phyloP scores from a whole-genome alignment of 2,329 filamentous ascomycete genomes.

The Neocucurbitaria cava region DNA sequence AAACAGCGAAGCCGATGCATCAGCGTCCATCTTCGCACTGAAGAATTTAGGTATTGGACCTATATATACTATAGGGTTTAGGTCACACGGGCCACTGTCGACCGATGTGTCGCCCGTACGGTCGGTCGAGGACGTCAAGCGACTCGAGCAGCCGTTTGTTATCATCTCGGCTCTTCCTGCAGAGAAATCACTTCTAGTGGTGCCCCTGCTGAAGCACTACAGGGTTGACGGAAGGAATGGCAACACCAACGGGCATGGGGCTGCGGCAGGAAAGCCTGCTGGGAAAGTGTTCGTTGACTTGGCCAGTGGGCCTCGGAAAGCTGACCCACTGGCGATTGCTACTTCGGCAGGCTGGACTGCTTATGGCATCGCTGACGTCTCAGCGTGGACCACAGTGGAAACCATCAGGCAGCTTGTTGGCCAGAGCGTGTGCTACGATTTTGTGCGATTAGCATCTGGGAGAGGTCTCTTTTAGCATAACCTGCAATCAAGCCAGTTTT shows the following conservation, averaged over 20 bases:
- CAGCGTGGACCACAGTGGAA: constrained; percentile 84
- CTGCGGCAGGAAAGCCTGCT: constrained; percentile 30
- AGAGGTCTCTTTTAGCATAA: constrained; percentile 57
- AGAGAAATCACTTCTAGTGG: constrained; percentile 79
- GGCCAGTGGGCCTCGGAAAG: constrained; percentile 70
- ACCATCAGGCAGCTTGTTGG: constrained; percentile 79
- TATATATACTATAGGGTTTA: constrained; percentile 86
- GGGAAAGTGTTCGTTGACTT: constrained; percentile 82
- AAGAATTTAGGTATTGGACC: constrained; percentile 77
- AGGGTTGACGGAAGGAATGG: constrained; percentile 55
- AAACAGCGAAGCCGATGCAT: constrained; percentile 75
- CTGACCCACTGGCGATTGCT: constrained; percentile 73
- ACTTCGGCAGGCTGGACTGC: constrained; percentile 78
- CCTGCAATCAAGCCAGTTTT: constrained; percentile 17
- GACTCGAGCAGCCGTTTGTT: constrained; percentile 79
- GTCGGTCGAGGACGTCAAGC: constrained; percentile 80
- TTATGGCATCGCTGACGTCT: constrained; percentile 80
- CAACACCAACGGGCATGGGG: constrained; percentile 28
- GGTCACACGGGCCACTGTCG: constrained; percentile 64
- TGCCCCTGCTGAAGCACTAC: constrained; percentile 78
- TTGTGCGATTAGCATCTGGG: constrained; percentile 76
- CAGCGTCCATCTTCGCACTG: constrained; percentile 79
- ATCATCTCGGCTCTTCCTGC: constrained; percentile 80
- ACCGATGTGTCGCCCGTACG: constrained; percentile 69
- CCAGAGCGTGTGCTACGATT: constrained; percentile 87